These are phyloP conservation scores for Neonectria sp. DNA, from an alignment of 2,329 filamentous ascomycete species.

Conservation along the genomic window DNA sequence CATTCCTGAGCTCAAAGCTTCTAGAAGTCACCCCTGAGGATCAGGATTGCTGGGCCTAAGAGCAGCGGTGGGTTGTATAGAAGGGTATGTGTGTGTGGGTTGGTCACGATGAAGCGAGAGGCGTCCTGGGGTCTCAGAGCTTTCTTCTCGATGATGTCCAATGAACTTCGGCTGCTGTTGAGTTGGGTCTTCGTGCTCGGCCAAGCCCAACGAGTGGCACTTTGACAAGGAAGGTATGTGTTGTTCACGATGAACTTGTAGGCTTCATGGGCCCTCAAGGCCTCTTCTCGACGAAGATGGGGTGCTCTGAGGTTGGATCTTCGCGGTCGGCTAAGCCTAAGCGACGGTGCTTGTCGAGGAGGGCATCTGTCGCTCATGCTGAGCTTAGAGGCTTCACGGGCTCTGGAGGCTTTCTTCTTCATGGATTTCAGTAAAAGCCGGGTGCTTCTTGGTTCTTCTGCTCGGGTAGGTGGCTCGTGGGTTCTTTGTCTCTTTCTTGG, in stretches of 20 bases:
- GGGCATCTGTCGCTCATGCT: background rate
- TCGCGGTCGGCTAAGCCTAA: background rate
- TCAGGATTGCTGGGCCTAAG: background rate
- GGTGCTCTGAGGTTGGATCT: background rate
- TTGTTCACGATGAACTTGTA: background rate
- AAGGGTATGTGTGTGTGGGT: background rate
- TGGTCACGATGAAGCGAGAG: background rate
- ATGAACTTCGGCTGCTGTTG: background rate
- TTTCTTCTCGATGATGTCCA: background rate
- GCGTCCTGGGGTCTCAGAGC: background rate
- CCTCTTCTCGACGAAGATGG: background rate
- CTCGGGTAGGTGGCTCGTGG: slow-evolving; percentile 1
- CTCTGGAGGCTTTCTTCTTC: background rate
- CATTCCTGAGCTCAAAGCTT: background rate
- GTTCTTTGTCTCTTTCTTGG: background rate
- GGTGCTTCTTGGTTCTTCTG: background rate
- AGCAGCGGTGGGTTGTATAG: background rate
- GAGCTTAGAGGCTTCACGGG: background rate
- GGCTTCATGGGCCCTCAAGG: background rate
- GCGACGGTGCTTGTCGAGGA: background rate
- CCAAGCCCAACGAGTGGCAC: background rate
- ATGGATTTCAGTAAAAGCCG: background rate
- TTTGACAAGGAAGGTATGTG: background rate
- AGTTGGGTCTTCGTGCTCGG: background rate
- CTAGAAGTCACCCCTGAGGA: background rate